Conservation (phyloP, 345 rosid genomes). For the Erodium maritimum region DNA sequence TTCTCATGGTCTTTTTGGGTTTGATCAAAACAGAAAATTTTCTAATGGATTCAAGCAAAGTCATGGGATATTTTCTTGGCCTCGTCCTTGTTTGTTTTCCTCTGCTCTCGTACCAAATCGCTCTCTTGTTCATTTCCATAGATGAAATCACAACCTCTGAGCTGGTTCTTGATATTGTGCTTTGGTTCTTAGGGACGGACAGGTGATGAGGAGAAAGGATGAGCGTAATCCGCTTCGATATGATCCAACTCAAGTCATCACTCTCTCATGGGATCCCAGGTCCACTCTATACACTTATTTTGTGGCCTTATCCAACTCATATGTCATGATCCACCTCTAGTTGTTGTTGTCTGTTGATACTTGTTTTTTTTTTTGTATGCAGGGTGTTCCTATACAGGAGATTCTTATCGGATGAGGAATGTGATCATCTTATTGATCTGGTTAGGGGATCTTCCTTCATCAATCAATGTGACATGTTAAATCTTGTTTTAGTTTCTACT, state of each 20-base stretch:
- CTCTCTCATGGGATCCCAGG: conserved; percentile 30
- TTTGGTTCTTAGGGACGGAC: conserved; percentile 7
- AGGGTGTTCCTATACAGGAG: conserved; percentile 74
- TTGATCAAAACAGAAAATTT: neutral
- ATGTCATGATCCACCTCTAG: too few species aligned
- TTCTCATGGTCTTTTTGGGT: neutral
- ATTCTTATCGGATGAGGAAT: conserved; percentile 61
- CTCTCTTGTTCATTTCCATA: neutral
- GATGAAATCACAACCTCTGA: neutral
- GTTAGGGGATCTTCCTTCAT: conserved; percentile 19
- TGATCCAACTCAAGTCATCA: conserved; percentile 25
- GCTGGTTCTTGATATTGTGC: neutral
- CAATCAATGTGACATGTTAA: neutral
- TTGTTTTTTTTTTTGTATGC: neutral
- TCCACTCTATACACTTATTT: neutral
- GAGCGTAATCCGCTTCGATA: conserved; percentile 3
- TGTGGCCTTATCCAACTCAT: too few species aligned
- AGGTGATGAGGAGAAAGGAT: conserved; percentile 11
- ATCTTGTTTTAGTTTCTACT: neutral
- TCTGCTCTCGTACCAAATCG: conserved; percentile 13
- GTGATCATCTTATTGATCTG: conserved; percentile 75
- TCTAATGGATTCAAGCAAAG: conserved; percentile 29
- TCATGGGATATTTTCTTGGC: conserved; percentile 27
- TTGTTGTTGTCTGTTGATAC: neutral
- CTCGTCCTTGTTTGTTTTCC: conserved; percentile 28